Percentiles rank a stretch among this genome's conserved stretches.
These are phyloP conservation scores for Lactarius psammicola DNA, from an alignment of 768 basidiomycete genomes.

Conservation along the genomic window DNA sequence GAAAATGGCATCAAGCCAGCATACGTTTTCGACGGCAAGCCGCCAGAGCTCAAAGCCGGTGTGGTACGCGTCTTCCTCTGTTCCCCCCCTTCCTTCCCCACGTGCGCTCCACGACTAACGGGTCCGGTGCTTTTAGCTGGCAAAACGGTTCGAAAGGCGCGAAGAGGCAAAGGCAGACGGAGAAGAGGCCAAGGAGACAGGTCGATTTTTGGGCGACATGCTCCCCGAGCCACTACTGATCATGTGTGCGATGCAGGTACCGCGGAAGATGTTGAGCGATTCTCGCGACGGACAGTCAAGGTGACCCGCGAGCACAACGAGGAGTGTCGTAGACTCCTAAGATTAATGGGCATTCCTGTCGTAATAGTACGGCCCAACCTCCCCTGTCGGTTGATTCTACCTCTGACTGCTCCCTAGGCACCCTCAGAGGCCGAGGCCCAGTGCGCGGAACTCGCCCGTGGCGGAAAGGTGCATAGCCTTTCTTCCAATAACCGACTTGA, in stretches of 20 bases:
- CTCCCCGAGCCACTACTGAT: background rate
- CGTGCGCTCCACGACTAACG: background rate
- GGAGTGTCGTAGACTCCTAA: slow-evolving; percentile 83
- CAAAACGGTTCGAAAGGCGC: slow-evolving; percentile 88
- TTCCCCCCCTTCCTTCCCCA: too few relatives aligned
- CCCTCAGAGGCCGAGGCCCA: slow-evolving; percentile 99
- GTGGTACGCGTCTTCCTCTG: slow-evolving; percentile 70
- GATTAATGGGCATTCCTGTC: slow-evolving; percentile 95
- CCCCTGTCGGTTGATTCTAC: background rate
- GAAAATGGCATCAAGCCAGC: slow-evolving; percentile 98
- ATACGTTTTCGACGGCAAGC: slow-evolving; percentile 98
- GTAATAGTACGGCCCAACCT: slow-evolving; percentile 64
- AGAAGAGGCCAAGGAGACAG: slow-evolving; percentile 95
- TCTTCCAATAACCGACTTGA: background rate
- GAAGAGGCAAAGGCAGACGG: slow-evolving; percentile 94
- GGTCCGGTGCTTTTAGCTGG: slow-evolving; percentile 68
- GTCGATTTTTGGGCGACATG: slow-evolving; percentile 34
- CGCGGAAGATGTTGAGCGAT: slow-evolving; percentile 87
- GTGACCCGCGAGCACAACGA: slow-evolving; percentile 97
- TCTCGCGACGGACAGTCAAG: slow-evolving; percentile 87
- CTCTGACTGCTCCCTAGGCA: slow-evolving; percentile 52
- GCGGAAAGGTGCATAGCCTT: slow-evolving; percentile 65
- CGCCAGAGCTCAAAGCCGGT: slow-evolving; percentile 94
- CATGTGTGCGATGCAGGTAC: slow-evolving; percentile 50
- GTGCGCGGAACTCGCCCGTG: slow-evolving; percentile 96